These are phyloP conservation scores for Amoeboaphelidium protococcarum DNA, from an alignment of 371 early-diverging fungal genomes.

Conservation along the genomic window DNA sequence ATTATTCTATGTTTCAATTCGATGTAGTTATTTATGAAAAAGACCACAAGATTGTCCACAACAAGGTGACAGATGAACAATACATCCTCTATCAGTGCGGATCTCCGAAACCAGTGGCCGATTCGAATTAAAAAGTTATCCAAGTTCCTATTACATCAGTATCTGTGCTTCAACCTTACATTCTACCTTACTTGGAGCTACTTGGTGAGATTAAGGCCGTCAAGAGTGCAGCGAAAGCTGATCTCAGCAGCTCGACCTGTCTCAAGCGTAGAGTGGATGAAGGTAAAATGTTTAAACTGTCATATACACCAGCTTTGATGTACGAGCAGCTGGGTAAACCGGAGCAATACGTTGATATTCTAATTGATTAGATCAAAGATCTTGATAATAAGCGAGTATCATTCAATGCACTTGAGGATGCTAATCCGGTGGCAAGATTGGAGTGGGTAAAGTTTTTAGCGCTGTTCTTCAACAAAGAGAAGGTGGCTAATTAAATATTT, in stretches of 20 bases:
- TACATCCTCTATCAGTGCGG: constrained; percentile 12
- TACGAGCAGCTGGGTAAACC: too few relatives aligned
- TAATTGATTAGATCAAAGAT: too few relatives aligned
- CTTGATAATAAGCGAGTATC: too few relatives aligned
- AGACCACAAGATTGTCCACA: constrained; percentile 11
- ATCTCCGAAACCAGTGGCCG: constrained; percentile 7
- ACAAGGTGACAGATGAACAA: constrained; percentile 5
- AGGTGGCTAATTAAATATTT: not conserved
- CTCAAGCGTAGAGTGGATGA: too few relatives aligned
- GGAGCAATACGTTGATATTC: too few relatives aligned
- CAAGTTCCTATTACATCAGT: constrained; percentile 7
- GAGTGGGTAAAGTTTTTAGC: not conserved
- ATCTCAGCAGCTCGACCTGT: too few relatives aligned
- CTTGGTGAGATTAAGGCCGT: constrained; percentile 4
- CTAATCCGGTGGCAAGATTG: not conserved
- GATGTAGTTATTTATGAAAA: constrained; percentile 8
- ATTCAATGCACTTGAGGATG: not conserved
- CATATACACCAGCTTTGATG: too few relatives aligned
- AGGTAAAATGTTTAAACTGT: too few relatives aligned
- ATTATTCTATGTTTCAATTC: too few relatives aligned
- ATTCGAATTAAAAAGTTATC: constrained; percentile 5
- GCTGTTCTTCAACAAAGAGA: not conserved
- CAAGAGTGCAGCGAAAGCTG: not conserved
- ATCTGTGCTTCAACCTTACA: constrained; percentile 7
- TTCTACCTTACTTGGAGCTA: constrained; percentile 10